Evolutionary conservation across 2,329 filamentous ascomycete genomes (phyloP), one percentile per base, ranked within the genome.

Genomic region (Fusarium setosum): DNA sequence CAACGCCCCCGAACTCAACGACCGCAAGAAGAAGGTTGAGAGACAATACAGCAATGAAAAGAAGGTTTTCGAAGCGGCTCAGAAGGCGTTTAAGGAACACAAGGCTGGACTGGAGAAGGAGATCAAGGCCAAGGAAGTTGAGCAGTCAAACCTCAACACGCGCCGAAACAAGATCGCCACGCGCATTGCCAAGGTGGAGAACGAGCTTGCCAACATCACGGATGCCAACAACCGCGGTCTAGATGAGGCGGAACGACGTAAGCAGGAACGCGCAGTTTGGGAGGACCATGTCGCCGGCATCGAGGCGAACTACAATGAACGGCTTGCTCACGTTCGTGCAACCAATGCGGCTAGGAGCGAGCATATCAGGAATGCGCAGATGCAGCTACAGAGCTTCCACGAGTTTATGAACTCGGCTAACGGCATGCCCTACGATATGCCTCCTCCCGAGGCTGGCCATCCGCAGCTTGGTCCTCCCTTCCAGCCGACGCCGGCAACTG

Each of bases 151-250:
- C 63, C 80, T 90, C 26, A 85, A 89, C 72, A 86, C 88, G 56
- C 92, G 92, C 76, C 86, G 87, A 48, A 92, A 92, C 79, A 92
- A 92, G 78, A 88, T 93, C 38, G 86, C 88, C 55, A 84, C 86
- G 23, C 89, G 92, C 49, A 90, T 92, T 69, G 84, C 85, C 73
- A 92, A 92, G 80, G 87, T 93, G 21, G 88, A 91, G 67, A 89
- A 87, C 67, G 91, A 94, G 76, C 85, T 91, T 68, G 88, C 89
- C 56, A 88, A 89, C 69, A 89, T 94, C 69, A 84, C 85, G 21
- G 88, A 90, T 68, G 90, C 90, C 68, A 92, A 92, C 74, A 84
- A 83, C 49, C 84, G 88, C 47, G 88, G 88, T 1, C 81, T 89
- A 18, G 85, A 89, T 63, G 88, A 90, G 73, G 89, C 87, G 54